A percentile compares a stretch with the other conserved stretches of the same genome.
Evolutionary conservation across 495 filamentous ascomycete species (phyloP).

Genomic region (Sordaria brevicollis): DNA sequence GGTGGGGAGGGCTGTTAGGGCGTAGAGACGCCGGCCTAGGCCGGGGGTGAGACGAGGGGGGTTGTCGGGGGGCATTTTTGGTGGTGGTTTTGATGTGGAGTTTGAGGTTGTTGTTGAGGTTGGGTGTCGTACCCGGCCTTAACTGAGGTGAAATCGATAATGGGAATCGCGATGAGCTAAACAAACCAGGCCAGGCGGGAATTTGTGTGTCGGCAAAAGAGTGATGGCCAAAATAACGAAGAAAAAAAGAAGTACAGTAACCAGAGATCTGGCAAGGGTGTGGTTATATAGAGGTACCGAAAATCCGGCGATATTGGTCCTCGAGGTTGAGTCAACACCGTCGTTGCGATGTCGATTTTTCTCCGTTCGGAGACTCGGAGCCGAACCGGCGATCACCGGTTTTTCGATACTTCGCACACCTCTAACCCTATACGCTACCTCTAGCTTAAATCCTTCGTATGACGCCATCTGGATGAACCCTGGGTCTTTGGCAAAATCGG

Average conservation of each 20-base stretch:
- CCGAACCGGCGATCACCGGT: neutral
- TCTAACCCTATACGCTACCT: neutral
- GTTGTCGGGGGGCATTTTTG: neutral
- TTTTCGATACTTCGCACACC: neutral
- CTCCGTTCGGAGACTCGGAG: neutral
- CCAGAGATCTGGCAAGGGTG: neutral
- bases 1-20: conserved; percentile 31
- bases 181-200: too few species aligned
- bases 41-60: too few species aligned
- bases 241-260: too few species aligned
- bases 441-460: neutral
- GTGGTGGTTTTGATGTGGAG: neutral
- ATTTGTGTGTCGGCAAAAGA: neutral
- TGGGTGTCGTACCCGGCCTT: too few species aligned
- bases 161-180: too few species aligned
- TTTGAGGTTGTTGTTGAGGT: too few species aligned
- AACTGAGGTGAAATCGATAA: too few species aligned
- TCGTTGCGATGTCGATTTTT: neutral
- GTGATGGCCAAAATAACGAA: neutral
- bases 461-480: neutral
- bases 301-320: neutral
- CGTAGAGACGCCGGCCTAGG: neutral
- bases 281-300: neutral
- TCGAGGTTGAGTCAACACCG: neutral
- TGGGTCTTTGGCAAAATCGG: neutral